phyloP scores from a whole-genome alignment of 148 eudicot species.

The Linanthus parryae region DNA sequence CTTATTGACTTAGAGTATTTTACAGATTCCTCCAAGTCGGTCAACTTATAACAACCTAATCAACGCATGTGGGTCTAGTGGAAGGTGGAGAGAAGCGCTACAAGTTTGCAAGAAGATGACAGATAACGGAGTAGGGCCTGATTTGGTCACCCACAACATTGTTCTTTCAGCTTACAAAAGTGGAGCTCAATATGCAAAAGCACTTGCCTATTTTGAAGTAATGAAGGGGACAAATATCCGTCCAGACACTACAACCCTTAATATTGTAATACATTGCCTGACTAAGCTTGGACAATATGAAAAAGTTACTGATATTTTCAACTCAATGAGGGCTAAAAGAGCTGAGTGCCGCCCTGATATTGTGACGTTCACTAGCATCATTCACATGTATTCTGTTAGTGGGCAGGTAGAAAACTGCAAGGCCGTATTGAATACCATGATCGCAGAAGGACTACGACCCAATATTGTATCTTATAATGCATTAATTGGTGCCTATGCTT shows the following conservation, averaged over 20 bases:
- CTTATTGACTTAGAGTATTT: no score
- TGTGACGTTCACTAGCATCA: slow-evolving; percentile 86
- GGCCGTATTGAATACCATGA: slow-evolving; percentile 69
- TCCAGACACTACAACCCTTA: slow-evolving; percentile 75
- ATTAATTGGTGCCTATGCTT: slow-evolving; percentile 79
- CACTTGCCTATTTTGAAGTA: slow-evolving; percentile 83
- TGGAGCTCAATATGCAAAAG: slow-evolving; percentile 78
- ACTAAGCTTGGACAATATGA: slow-evolving; percentile 63
- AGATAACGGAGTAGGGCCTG: slow-evolving; percentile 97
- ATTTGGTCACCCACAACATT: slow-evolving; percentile 89
- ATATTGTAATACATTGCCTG: slow-evolving; percentile 72
- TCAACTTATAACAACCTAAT: slow-evolving; percentile 87
- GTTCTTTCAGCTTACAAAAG: slow-evolving; percentile 84
- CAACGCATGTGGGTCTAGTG: slow-evolving; percentile 96
- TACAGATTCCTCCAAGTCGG: slow-evolving; percentile 91
- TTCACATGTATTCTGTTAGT: slow-evolving; percentile 81
- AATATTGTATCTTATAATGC: slow-evolving; percentile 84
- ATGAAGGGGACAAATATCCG: slow-evolving; percentile 83
- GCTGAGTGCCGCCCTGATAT: slow-evolving; percentile 67
- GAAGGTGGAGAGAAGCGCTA: slow-evolving; percentile 96
- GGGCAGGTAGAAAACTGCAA: slow-evolving; percentile 80
- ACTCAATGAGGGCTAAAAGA: slow-evolving; percentile 73
- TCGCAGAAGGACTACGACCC: slow-evolving; percentile 76
- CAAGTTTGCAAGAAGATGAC: slow-evolving; percentile 86
- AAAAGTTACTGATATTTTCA: slow-evolving; percentile 62